Base-by-base conservation (phyloP, 768 basidiomycete genomes). In the Suillus spraguei region DNA sequence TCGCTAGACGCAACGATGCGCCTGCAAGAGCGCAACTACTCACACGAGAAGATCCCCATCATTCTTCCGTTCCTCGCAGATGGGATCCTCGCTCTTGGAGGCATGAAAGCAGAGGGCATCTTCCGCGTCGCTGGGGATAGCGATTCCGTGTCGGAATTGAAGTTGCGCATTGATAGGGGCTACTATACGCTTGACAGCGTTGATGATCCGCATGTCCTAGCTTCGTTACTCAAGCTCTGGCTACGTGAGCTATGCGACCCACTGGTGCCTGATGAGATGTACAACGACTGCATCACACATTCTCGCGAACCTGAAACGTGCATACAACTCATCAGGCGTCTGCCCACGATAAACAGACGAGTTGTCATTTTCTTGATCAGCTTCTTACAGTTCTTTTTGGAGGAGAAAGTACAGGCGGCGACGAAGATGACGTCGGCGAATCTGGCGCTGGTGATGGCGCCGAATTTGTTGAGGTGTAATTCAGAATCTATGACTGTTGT, bases 401-500 rank as follows among this genome's bases (percentile, higher is more conserved):
- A 91, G 55, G 90, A 92, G 49, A 84, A 85, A 67, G 87, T 91
- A 22, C 85, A 92, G 66, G 78, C 74, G 14, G 75, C 81, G 53
- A 95, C 93, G 47, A 94, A 96, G 78, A 97, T 96, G 95, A 96
- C 93, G 4, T 85, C 91, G 13, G 87, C 87, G 42, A 95, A 95
- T 74, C 77, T 97, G 65, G 93, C 95, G 10, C 78, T 96, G 17
- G 93, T 97, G 22, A 91, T 97, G 88, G 93, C 95, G 1, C 95
- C 95, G 9, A 97, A 97, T 76, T 74, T 97, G 50, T 75, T 97
- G 52, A 81, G 95, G 61, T 96, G 95, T 71, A 90, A 83, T 68
- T 94, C 92, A 17, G 90, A 94, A 55, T 91, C 87, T n/a, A 89
- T 95, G 83, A 83, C 90, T 8, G 81, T 95, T 11, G 94, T 95